Evolutionary conservation across 345 rosid genomes (phyloP), one percentile per base, ranked within the genome.

Genomic region (Acer negundo): DNA sequence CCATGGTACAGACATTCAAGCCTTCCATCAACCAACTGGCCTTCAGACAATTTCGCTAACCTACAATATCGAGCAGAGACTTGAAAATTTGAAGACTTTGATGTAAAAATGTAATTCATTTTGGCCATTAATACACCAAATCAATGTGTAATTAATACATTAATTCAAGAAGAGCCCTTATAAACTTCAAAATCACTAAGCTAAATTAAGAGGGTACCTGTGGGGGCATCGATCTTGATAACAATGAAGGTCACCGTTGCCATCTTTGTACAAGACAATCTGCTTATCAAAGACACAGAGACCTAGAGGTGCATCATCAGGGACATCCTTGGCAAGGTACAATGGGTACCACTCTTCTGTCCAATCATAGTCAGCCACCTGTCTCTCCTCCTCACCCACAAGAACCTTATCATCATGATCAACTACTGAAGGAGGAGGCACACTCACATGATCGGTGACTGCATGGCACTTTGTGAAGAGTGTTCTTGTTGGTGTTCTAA

Each of bases 1-100:
- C 99, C 98, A 77, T 95, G 99, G 80, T 95, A 95, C 53, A 93
- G 73, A 82, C 98, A 93, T 87, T 95, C 99, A 44, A 95, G 88
- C 74, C 93, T 90, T 63, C 99, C 98, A 76, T 92, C 99, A 8
- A 90, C 77, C 84, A 95, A 49, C 75, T 93, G 98, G 59, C 99
- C 98, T 84, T 93, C 98, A 73, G 98, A 95, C 83, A 95, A 80
- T 84, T 93, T 95, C 28, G 99, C 98, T 67, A 93, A 85, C 86
- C 99, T 95, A 72, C 38, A 35, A 4, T 72, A 53, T 47, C 67
- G n/a, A 73, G 70, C 24, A 56, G 2, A 4, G 38, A 35, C 38
- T 35, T 4, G 38, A 35, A 4, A 35, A 35, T 35, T 42, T 42
- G 46, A 42, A 42, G 10, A 42, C 46, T 42, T 42, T 42, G 10